Evolutionary conservation across 1,139 yeast genomes (phyloP).

Genomic region (Yamadazyma aaseri): DNA sequence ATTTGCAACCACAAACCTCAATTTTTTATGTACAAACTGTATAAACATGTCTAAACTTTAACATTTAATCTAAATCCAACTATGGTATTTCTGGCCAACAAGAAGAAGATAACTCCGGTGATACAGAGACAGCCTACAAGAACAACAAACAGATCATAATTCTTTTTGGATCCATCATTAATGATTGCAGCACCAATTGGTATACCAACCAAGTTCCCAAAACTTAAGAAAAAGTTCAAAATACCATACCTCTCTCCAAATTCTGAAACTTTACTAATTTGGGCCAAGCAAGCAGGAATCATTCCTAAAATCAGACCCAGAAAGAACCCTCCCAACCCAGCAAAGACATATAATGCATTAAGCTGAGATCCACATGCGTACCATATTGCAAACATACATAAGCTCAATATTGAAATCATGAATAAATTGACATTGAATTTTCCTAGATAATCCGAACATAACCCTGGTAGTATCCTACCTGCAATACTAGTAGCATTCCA

Average conservation of each 20-base stretch:
- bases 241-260: conserved; percentile 42
- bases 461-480: conserved; percentile 59
- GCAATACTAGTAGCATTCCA: conserved; percentile 58
- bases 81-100: conserved; percentile 19
- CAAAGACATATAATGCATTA: conserved; percentile 44
- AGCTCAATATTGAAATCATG: conserved; percentile 40
- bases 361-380: conserved; percentile 49
- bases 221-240: conserved; percentile 32
- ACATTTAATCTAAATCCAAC: conserved; percentile 23
- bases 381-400: conserved; percentile 48
- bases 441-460: conserved; percentile 55
- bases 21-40: neutral
- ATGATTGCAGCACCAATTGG: conserved; percentile 54
- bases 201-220: conserved; percentile 42
- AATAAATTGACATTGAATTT: conserved; percentile 52
- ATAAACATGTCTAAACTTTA: conserved; percentile 14
- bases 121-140: conserved; percentile 22
- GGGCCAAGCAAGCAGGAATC: conserved; percentile 42
- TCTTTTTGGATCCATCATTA: conserved; percentile 26
- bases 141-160: conserved; percentile 26
- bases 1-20: conserved; percentile 8
- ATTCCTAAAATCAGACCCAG: conserved; percentile 28
- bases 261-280: conserved; percentile 24
- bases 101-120: conserved; percentile 22
- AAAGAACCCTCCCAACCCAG: conserved; percentile 52